Evolutionary conservation across 148 eudicot genomes (phyloP), one percentile per base, ranked within the genome.

Genomic region (Suaeda aralocaspica): DNA sequence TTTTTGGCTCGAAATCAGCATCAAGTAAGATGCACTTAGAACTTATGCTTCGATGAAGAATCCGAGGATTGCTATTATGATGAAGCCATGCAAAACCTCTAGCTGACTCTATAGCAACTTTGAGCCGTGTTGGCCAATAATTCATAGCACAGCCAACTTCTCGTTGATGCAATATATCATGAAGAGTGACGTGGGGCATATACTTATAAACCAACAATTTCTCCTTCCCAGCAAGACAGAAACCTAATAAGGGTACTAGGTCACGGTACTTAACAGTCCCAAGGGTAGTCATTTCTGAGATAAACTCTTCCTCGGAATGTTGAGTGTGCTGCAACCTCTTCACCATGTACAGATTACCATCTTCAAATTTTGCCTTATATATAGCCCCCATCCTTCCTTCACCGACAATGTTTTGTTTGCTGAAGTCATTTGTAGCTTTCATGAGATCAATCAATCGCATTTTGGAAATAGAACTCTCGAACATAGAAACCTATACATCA

Each of bases 11-110:
- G 22, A 76, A 82, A 39, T 85, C 65, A 11, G 33, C 55, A 36
- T 88, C 86, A 31, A 88, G 56, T 60, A 85, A 77, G 55, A 87
- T 84, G 84, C 85, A 83, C 48, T 83, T 87, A 3, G 92, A 87
- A 52, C 87, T 88, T 31, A 88, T 78, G 60, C 83, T 83, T 63
- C 92, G 71, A 67, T 88, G 92, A 33, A 88, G 76, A 60, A 88
- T 83, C 24, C 89, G 86, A 22, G 92, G 92, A 55, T 81, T 85
- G 79, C 89, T 83, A 56, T 42, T 82, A 66, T 85, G 92, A 62
- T 88, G 92, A 22, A 88, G 89, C 89, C 89, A 88, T 1, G 87
- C 88, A 25, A 88, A 75, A 25, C 92, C 92, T 82, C 78, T 85
- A 28, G 92, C 92, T 33, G 89, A 83, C 46, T 82, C 79, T 34